Base-by-base conservation (phyloP, 805 yeast species). In the Wickerhamiella vanderwaltii region DNA sequence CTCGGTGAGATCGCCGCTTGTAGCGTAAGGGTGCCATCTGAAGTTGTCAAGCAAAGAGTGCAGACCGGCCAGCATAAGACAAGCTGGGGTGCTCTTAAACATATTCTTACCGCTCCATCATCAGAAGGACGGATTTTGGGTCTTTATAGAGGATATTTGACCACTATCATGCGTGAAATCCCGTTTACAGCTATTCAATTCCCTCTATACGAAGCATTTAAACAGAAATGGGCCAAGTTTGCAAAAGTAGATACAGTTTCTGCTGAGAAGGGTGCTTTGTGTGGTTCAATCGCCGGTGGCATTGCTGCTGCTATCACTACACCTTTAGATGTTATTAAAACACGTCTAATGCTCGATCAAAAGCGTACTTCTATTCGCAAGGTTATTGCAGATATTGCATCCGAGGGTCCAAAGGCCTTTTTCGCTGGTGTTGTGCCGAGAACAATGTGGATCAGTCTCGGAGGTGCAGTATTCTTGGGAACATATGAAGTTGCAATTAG, bases 391-490 rank as follows among this genome's bases (percentile, higher is more conserved):
- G 66, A 63, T 9, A 69, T 87, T 37, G 59, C 68, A n/a, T 57
- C 55, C 16, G 86, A 81, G 43, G 96, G 96, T 0, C 62, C 66
- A 30, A 50, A 57, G 6, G 85, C 80, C 1, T 85, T 91, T 50
- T 72, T 75, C 56, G 72, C 72, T 37, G 99, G 99, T 11, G 69
- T 88, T 20, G 96, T 94, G 0, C 97, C 99, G 4, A 71, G 99
- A 58, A 87, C 96, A 0, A 68, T 82, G 74, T 91, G 98, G 98
- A 88, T 91, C 44, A 79, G 94, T 63, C 91, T 94, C 4, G 99
- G 99, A 16, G 99, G 99, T 22, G 95, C 97, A 13, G 86, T 93
- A 13, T 91, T 93, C 65, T 66, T 91, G 43, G 99, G 99, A 4
- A 83, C 84, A 43, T 91, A 91, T 56, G 99, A 93, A 61, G 43